Evolutionary conservation across 176 grass and related monocot genomes (phyloP).

Genomic region (Oryza punctata): DNA sequence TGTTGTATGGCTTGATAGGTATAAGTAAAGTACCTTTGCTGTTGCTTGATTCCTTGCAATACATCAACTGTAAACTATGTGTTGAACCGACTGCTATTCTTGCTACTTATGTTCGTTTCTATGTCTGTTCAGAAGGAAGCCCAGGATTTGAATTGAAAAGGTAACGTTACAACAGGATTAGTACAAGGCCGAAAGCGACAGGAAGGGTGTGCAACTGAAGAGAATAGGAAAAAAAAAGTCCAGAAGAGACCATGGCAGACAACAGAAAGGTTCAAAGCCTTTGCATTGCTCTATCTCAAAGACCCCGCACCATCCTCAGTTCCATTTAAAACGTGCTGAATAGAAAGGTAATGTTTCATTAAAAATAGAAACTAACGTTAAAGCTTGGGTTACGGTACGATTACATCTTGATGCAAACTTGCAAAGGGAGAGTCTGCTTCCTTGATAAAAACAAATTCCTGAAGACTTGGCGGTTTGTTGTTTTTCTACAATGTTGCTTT

Average conservation of each 20-base stretch:
- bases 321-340: background rate
- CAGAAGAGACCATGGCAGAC: too few species aligned
- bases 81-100: background rate
- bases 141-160: too few species aligned
- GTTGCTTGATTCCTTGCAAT: background rate
- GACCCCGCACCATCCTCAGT: background rate
- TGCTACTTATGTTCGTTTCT: background rate
- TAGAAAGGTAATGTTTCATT: background rate
- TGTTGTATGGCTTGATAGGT: background rate
- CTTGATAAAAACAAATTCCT: background rate
- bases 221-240: too few species aligned
- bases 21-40: background rate
- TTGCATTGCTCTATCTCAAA: background rate
- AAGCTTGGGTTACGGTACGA: background rate
- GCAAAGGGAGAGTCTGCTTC: background rate
- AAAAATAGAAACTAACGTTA: background rate
- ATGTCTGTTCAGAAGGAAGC: background rate
- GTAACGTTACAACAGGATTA: too few species aligned
- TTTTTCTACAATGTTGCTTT: background rate
- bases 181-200: too few species aligned
- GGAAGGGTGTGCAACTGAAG: too few species aligned
- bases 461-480: background rate
- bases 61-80: background rate
- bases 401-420: background rate
- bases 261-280: background rate